phyloP scores from a whole-genome alignment of 305 asterid genomes.

The Solanum hybrid region DNA sequence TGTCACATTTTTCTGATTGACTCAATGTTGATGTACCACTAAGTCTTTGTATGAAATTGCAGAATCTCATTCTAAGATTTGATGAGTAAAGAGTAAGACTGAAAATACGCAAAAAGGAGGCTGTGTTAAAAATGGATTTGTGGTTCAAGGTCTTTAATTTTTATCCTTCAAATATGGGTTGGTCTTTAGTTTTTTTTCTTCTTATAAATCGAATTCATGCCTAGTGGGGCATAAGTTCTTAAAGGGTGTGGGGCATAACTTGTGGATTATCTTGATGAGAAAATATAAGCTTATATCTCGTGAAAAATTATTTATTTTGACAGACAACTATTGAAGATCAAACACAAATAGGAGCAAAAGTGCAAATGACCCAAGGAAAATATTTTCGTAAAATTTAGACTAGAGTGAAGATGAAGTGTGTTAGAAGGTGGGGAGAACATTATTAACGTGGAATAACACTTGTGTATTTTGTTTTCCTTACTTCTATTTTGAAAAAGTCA shows the following conservation, averaged over 20 bases:
- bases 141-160: neutral
- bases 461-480: neutral
- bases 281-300: neutral
- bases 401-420: neutral
- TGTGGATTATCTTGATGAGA: neutral
- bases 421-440: neutral
- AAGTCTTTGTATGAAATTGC: neutral
- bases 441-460: neutral
- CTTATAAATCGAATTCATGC: neutral
- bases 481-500: neutral
- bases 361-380: neutral
- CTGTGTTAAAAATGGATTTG: neutral
- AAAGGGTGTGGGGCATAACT: neutral
- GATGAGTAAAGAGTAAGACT: neutral
- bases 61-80: neutral
- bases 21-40: neutral
- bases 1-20: neutral
- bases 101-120: neutral
- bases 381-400: neutral
- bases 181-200: neutral
- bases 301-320: neutral
- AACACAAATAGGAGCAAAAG: neutral
- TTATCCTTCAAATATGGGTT: neutral
- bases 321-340: neutral
- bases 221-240: neutral